Base-by-base conservation (phyloP, 352 stramenopile genomes). In the Aphanomyces invadans region DNA sequence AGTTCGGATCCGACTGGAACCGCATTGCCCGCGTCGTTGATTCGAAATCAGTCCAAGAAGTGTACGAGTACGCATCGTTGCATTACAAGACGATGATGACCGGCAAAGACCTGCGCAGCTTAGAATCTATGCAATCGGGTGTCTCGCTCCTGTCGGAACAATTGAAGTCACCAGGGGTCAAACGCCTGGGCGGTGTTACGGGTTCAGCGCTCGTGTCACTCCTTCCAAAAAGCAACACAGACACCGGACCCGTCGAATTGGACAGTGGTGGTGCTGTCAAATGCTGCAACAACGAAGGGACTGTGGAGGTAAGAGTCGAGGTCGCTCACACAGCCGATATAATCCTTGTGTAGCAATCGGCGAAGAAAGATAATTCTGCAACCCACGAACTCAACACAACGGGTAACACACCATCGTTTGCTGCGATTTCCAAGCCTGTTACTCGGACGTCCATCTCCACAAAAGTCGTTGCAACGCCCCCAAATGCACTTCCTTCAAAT, bases 21-120 rank as follows among this genome's bases (percentile, higher is more conserved):
- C 39, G 60, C 19, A 67, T 67, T 23, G 48, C 60, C 19, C 60
- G 45, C 10, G 42, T 23, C 33, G 54, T 67, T 23, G 60, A 67
- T 31, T 67, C 60, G n/a, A 67, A 67, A 31, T 59, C 28, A 5
- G 60, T 67, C 17, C 60, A 67, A 29, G 60, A 67, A 67, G 60
- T 67, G 60, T 67, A 67, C 38, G 60, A 67, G 25, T 67, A 67
- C 33, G 60, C 60, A n/a, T 57, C 60, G 28, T 19, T 48, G n/a
- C 38, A 67, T 31, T 67, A 67, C 38, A 67, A 67, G 32, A 59
- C 45, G n/a, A 56, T 67, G 29, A 67, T 67, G 60, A 67, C 38
- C 9, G 60, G 60, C 5, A 67, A 67, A 28, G 60, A 67, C 29
- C 32, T 67, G 39, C 60, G 60, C 45, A 57, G n/a, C 5, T 57